Conservation (phyloP, 179 eudicot genomes). For the Heliamphora pulchella region DNA sequence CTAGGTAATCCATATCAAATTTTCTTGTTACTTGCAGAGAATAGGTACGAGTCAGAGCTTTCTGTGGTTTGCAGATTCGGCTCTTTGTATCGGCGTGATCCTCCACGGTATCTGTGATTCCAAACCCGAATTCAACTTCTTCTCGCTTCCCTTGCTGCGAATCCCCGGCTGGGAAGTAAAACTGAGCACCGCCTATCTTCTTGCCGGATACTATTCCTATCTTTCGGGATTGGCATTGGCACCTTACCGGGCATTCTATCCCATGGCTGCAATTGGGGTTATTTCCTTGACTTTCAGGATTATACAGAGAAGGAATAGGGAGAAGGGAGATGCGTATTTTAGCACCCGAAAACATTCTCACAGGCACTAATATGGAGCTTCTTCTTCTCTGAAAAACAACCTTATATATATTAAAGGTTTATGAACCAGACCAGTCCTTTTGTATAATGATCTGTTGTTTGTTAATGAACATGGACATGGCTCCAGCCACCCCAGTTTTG, state of each 20-base stretch:
- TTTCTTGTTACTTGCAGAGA: conserved; percentile 53
- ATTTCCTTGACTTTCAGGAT: conserved; percentile 63
- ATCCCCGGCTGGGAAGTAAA: conserved; percentile 47
- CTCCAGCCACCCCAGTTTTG: conserved; percentile 15
- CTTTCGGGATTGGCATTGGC: conserved; percentile 63
- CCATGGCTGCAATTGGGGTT: conserved; percentile 73
- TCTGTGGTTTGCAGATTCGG: conserved; percentile 66
- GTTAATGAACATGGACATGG: neutral
- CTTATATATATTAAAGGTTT: neutral
- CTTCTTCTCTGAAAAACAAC: neutral
- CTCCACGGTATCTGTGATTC: conserved; percentile 81
- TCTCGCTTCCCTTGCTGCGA: conserved; percentile 43
- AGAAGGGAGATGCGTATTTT: conserved; percentile 59
- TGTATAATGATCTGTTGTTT: conserved; percentile 16
- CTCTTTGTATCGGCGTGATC: conserved; percentile 67
- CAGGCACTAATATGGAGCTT: conserved; percentile 36
- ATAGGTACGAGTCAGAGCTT: conserved; percentile 47
- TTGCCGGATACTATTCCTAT: conserved; percentile 74
- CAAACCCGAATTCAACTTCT: conserved; percentile 69
- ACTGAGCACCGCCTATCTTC: conserved; percentile 59
- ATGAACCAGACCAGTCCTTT: neutral
- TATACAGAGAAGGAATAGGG: conserved; percentile 55
- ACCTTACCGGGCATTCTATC: conserved; percentile 72
- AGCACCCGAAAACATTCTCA: conserved; percentile 77
- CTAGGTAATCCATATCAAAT: conserved; percentile 1